Evolutionary conservation across 345 rosid species (phyloP).

Genomic region (Kandelia obovata): DNA sequence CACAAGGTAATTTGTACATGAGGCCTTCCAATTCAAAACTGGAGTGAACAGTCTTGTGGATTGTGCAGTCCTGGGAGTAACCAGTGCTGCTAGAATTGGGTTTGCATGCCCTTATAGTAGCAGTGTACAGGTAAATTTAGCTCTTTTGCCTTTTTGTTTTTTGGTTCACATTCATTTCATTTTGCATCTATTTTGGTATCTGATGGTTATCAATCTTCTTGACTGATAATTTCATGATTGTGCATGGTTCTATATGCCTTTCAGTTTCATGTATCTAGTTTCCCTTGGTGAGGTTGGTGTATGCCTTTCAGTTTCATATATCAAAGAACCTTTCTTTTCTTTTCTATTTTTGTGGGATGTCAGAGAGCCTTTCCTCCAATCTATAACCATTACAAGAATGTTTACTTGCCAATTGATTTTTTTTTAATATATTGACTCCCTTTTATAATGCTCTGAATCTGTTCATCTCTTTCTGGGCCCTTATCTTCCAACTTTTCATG

Average conservation of each 20-base stretch:
- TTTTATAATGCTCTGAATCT: background rate
- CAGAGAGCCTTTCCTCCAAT: too few species aligned
- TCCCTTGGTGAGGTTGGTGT: too few species aligned
- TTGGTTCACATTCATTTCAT: background rate
- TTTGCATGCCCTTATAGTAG: conserved; percentile 55
- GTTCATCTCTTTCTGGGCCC: background rate
- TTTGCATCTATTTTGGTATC: background rate
- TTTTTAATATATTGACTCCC: background rate
- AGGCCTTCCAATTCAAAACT: conserved; percentile 58
- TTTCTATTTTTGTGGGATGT: too few species aligned
- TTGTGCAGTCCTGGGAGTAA: conserved; percentile 42
- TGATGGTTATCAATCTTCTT: background rate
- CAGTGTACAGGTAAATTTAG: conserved; percentile 67
- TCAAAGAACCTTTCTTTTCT: too few species aligned
- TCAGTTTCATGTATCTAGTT: too few species aligned
- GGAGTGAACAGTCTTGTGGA: conserved; percentile 52
- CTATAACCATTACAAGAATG: too few species aligned
- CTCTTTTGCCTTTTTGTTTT: background rate
- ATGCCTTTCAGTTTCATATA: too few species aligned
- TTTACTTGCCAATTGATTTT: too few species aligned
- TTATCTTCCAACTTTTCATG: background rate
- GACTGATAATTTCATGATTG: too few species aligned
- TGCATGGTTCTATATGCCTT: too few species aligned
- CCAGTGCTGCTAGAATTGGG: conserved; percentile 42
- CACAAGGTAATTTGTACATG: conserved; percentile 52